Evolutionary conservation across 1,284 basidiomycete genomes (phyloP).

Genomic region (Puccinia brachypodii): DNA sequence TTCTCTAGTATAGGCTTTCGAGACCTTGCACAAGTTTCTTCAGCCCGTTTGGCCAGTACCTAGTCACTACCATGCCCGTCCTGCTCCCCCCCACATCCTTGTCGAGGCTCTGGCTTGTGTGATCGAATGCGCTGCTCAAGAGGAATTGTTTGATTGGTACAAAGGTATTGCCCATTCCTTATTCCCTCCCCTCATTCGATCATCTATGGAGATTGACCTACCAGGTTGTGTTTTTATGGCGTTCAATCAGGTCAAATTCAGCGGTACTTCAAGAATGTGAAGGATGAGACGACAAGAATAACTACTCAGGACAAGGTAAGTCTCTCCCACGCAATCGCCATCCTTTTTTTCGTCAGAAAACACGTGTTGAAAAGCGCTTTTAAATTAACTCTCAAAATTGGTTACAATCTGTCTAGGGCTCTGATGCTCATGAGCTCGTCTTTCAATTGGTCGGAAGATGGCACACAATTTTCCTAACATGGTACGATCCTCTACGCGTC

Average conservation of each 20-base stretch:
- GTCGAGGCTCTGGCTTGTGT: constrained; percentile 3
- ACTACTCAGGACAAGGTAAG: not conserved
- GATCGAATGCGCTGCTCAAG: constrained; percentile 10
- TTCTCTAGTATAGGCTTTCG: constrained; percentile 33
- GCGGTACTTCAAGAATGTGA: constrained; percentile 18
- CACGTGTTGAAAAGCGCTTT: too few species aligned
- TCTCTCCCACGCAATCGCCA: not conserved
- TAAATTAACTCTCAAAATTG: not conserved
- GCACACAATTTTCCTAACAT: constrained; percentile 42
- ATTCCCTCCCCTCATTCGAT: not conserved
- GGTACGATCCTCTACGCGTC: constrained; percentile 39
- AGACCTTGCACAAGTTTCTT: constrained; percentile 16
- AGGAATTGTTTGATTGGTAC: constrained; percentile 42
- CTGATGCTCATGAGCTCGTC: constrained; percentile 5
- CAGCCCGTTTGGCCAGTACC: constrained; percentile 40
- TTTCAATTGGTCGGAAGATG: constrained; percentile 34
- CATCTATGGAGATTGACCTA: not conserved
- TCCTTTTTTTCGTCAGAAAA: not conserved
- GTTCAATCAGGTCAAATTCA: constrained; percentile 13
- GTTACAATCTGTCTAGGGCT: constrained; percentile 3
- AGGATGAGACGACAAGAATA: constrained; percentile 20
- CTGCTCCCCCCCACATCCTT: constrained; percentile 12
- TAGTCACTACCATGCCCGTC: not conserved
- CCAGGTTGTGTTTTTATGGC: too few species aligned
- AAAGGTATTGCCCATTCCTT: constrained; percentile 7